phyloP scores from a whole-genome alignment of 164 flowering plant species.

The Annona cherimola region DNA sequence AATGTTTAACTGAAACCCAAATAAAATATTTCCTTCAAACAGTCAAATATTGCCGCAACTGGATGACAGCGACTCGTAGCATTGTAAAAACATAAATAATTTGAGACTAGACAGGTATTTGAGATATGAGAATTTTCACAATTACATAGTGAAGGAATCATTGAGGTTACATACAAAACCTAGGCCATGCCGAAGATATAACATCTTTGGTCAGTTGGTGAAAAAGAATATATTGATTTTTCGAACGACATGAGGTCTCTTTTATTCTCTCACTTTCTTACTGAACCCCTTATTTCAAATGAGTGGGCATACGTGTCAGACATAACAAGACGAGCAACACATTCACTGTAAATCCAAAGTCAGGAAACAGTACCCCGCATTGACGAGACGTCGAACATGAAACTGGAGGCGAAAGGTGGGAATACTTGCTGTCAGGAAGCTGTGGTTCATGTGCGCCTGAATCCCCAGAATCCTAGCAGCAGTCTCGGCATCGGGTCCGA shows the following conservation, averaged over 20 bases:
- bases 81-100: not conserved
- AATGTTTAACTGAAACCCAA: not conserved
- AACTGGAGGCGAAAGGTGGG: constrained; percentile 81
- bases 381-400: constrained; percentile 82
- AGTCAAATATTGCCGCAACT: not conserved
- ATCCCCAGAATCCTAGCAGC: constrained; percentile 83
- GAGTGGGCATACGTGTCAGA: no score
- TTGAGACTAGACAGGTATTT: not conserved
- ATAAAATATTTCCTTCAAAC: no score
- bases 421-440: constrained; percentile 76
- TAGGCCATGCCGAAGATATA: not conserved
- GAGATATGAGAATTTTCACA: not conserved
- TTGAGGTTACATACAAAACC: not conserved
- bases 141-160: not conserved
- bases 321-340: not conserved
- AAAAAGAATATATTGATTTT: no score
- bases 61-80: not conserved
- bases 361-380: constrained; percentile 36
- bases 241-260: no score
- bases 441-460: constrained; percentile 70
- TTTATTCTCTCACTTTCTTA: no score
- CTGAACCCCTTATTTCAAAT: no score
- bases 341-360: not conserved
- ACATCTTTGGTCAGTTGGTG: no score
- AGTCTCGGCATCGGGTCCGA: constrained; percentile 74